phyloP scores from a whole-genome alignment of 75 land plant genomes.

The Selaginella moellendorffii region DNA sequence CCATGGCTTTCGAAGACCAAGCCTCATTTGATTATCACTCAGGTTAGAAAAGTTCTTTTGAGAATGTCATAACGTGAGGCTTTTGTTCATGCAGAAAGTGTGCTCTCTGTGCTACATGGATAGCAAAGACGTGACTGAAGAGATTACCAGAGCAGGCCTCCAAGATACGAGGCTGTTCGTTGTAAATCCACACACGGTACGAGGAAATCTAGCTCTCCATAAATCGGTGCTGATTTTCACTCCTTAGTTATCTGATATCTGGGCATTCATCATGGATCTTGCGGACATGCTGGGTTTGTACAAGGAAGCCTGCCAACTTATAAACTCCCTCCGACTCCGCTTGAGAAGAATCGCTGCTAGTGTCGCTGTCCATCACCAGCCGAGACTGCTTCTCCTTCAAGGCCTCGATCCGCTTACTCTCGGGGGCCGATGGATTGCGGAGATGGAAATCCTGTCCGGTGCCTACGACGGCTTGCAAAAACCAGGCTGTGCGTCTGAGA shows the following conservation, averaged over 20 bases:
- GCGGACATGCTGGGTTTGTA: constrained; percentile 15
- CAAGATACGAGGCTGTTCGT: background rate
- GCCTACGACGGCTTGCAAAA: constrained; percentile 16
- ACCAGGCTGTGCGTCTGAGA: constrained; percentile 13
- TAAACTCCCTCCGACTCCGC: constrained; percentile 13
- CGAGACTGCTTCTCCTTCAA: constrained; percentile 10
- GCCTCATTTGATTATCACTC: constrained; percentile 13
- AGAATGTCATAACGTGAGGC: no score
- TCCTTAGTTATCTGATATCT: constrained; percentile 10
- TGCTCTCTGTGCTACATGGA: background rate
- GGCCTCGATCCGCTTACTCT: constrained; percentile 13
- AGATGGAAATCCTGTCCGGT: constrained; percentile 14
- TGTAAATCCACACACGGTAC: background rate
- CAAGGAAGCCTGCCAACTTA: constrained; percentile 12
- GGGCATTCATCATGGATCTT: constrained; percentile 9
- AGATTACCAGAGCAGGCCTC: background rate
- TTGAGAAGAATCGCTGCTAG: constrained; percentile 9
- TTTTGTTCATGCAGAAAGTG: background rate
- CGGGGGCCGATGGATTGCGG: constrained; percentile 14
- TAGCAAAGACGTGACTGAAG: background rate
- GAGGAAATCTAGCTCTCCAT: no score
- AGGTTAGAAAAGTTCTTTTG: constrained; percentile 1
- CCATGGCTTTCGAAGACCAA: constrained; percentile 12
- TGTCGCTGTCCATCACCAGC: constrained; percentile 11
- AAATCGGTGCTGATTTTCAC: no score